phyloP scores from a whole-genome alignment of 2,329 filamentous ascomycete genomes.

The Epichloe uncinata region DNA sequence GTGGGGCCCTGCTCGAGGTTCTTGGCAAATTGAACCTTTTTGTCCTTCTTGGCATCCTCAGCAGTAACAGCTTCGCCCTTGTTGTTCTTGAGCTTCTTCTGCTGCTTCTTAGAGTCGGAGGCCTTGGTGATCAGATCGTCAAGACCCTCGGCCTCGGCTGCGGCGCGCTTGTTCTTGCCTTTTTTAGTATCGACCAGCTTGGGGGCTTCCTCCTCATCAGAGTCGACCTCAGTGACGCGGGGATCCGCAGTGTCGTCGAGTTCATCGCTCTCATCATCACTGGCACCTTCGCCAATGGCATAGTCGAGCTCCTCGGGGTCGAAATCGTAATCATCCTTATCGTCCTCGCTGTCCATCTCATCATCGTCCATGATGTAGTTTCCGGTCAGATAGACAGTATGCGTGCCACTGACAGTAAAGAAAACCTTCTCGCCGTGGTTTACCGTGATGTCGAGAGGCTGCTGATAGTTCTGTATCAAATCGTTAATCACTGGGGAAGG shows the following conservation, averaged over 20 bases:
- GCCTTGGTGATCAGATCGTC: slow-evolving; percentile 76
- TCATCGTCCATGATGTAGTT: slow-evolving; percentile 80
- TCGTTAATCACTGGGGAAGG: slow-evolving; percentile 14
- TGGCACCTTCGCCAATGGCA: slow-evolving; percentile 57
- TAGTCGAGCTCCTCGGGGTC: slow-evolving; percentile 69
- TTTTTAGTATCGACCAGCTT: slow-evolving; percentile 47
- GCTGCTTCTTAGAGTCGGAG: slow-evolving; percentile 76
- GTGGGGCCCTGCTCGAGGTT: slow-evolving; percentile 96
- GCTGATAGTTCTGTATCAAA: slow-evolving; percentile 70
- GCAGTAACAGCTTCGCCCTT: slow-evolving; percentile 68
- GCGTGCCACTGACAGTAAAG: slow-evolving; percentile 82
- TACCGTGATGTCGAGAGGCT: slow-evolving; percentile 86
- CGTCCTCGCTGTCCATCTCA: slow-evolving; percentile 40
- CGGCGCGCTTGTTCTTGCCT: slow-evolving; percentile 90
- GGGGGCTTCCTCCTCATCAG: slow-evolving; percentile 59
- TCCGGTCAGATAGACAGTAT: slow-evolving; percentile 83
- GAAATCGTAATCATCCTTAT: slow-evolving; percentile 67
- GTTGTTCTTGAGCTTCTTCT: slow-evolving; percentile 98
- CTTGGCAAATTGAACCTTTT: slow-evolving; percentile 99
- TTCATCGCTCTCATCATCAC: slow-evolving; percentile 61
- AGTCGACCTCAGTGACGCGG: slow-evolving; percentile 71
- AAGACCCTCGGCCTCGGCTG: slow-evolving; percentile 59
- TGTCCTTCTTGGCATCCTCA: slow-evolving; percentile 51
- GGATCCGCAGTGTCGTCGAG: slow-evolving; percentile 68
- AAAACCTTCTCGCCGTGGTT: slow-evolving; percentile 79